phyloP scores from a whole-genome alignment of 108 stramenopile genomes.

The Nitzschia inconspicua region DNA sequence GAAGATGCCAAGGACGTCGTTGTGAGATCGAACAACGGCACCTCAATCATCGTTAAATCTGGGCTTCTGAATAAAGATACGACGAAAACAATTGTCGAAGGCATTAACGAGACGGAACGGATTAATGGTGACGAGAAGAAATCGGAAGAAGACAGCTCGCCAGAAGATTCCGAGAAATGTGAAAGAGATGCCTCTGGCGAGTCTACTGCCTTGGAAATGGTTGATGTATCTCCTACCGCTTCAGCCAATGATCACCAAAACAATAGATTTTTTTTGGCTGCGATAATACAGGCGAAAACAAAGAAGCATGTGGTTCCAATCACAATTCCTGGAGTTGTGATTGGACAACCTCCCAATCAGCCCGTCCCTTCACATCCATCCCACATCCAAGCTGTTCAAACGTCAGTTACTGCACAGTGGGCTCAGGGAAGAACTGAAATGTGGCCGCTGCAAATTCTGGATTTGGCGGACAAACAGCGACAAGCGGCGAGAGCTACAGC shows the following conservation, averaged over 20 bases:
- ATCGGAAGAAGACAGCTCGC: background rate
- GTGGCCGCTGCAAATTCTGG: constrained; percentile 81
- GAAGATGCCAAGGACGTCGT: background rate
- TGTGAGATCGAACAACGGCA: too few relatives aligned
- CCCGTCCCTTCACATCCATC: constrained; percentile 61
- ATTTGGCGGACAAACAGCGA: constrained; percentile 56
- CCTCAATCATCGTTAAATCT: too few relatives aligned
- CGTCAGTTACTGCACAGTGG: constrained; percentile 43
- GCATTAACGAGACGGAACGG: background rate
- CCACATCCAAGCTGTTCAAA: constrained; percentile 65
- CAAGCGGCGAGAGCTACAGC: constrained; percentile 1
- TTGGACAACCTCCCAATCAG: constrained; percentile 17
- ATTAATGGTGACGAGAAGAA: background rate
- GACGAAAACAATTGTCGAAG: too few relatives aligned
- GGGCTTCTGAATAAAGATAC: too few relatives aligned
- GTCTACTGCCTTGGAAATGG: background rate
- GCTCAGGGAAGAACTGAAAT: constrained; percentile 54
- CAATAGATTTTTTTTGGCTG: constrained; percentile 16
- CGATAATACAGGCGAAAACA: constrained; percentile 21
- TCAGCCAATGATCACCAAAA: background rate
- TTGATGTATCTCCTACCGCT: background rate
- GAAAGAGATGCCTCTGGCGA: background rate
- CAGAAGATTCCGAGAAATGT: background rate
- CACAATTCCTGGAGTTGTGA: constrained; percentile 45
- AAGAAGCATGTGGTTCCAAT: constrained; percentile 39